Conservation (phyloP, 495 filamentous ascomycete species). For the Penicillium desertorum region DNA sequence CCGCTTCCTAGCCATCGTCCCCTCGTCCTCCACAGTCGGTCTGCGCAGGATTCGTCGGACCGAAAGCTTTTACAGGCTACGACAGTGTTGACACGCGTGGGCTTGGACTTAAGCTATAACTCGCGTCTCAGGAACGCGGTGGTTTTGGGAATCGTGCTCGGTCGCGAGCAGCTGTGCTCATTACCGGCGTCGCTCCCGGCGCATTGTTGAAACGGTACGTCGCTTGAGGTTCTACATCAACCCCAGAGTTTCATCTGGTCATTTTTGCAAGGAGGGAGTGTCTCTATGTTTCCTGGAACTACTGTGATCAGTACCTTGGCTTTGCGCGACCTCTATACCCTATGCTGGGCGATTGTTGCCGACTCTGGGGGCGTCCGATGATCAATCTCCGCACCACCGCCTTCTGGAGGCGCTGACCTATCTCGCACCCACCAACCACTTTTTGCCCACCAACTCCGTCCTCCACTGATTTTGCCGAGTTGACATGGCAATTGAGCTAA, state of each 20-base stretch:
- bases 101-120: neutral
- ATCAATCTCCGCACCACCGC: slow-evolving; percentile 51
- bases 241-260: slow-evolving; percentile 6
- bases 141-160: slow-evolving; percentile 36
- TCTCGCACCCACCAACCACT: slow-evolving; percentile 27
- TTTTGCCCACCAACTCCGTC: slow-evolving; percentile 16
- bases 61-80: slow-evolving; percentile 15
- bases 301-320: slow-evolving; percentile 9
- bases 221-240: slow-evolving; percentile 26
- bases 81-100: slow-evolving; percentile 27
- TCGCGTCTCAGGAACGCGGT: slow-evolving; percentile 26
- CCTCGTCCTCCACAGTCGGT: slow-evolving; percentile 27
- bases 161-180: slow-evolving; percentile 42
- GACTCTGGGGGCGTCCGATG: slow-evolving; percentile 40
- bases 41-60: slow-evolving; percentile 19
- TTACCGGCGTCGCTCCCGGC: slow-evolving; percentile 38
- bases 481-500: slow-evolving; percentile 35
- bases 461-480: slow-evolving; percentile 2
- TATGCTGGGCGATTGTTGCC: slow-evolving; percentile 24
- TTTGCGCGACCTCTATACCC: slow-evolving; percentile 28
- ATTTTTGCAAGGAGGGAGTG: neutral
- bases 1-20: slow-evolving; percentile 42
- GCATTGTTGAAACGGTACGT: slow-evolving; percentile 50
- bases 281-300: neutral
- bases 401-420: slow-evolving; percentile 38